phyloP scores from a whole-genome alignment of 1,284 basidiomycete genomes.

The Ganoderma sinense region DNA sequence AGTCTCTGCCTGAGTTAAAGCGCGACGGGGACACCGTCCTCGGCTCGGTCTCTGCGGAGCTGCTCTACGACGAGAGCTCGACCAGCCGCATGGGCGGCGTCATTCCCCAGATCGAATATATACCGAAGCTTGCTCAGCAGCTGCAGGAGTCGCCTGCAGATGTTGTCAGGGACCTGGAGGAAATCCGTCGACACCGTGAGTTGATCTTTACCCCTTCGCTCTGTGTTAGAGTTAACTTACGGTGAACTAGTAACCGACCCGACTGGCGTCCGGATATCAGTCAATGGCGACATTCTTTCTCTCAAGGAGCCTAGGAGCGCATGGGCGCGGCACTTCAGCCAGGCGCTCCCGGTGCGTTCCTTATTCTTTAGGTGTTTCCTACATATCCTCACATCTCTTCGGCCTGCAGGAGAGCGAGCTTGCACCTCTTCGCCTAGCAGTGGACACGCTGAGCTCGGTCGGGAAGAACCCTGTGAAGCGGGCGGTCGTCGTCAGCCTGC shows the following conservation, averaged over 20 bases:
- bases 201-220: slow-evolving; percentile 25
- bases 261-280: slow-evolving; percentile 84
- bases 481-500: slow-evolving; percentile 87
- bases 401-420: slow-evolving; percentile 55
- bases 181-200: slow-evolving; percentile 75
- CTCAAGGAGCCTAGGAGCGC: slow-evolving; percentile 77
- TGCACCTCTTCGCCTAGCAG: slow-evolving; percentile 72
- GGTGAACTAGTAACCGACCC: slow-evolving; percentile 76
- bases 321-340: slow-evolving; percentile 76
- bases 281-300: slow-evolving; percentile 85
- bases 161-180: slow-evolving; percentile 79
- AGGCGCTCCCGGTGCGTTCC: slow-evolving; percentile 64
- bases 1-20: slow-evolving; percentile 94
- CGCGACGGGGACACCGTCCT: slow-evolving; percentile 88
- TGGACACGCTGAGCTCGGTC: slow-evolving; percentile 76
- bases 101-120: slow-evolving; percentile 79
- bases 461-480: slow-evolving; percentile 80
- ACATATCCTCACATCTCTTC: slow-evolving; percentile 4
- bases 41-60: slow-evolving; percentile 72
- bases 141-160: slow-evolving; percentile 80
- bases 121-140: slow-evolving; percentile 78
- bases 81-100: slow-evolving; percentile 79
- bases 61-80: slow-evolving; percentile 78
- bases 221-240: slow-evolving; percentile 8
- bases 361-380: slow-evolving; percentile 3